Base-by-base conservation (phyloP, 768 basidiomycete genomes). In the Trametopsis cervina region DNA sequence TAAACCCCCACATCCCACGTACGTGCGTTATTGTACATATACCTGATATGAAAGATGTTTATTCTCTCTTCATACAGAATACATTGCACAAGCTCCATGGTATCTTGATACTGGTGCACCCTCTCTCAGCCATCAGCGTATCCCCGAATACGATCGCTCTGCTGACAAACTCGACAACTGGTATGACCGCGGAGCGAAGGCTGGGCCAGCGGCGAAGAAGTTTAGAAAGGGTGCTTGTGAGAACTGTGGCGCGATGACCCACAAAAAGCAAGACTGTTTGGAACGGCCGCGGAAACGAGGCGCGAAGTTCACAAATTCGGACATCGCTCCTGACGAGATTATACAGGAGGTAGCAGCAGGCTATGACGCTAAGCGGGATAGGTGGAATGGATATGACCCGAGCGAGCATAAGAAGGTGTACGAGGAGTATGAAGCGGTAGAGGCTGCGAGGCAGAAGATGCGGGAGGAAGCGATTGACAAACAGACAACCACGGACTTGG, bases 1-100 rank as follows among this genome's bases (percentile, higher is more conserved):
- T 99, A 70, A 99, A 98, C 61, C 96, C 96, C 26, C 96, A 99
- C 67, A 98, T 99, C 70, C 96, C 96, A 62, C 91, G 93, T 93
- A 56, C 52, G 88, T 73, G n/a, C 13, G n/a, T n/a, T n/a, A 26
- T 9, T 29, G 21, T 23, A 26, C 21, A 29, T 20, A 13, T 23
- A 10, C 15, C 1, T 10, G 15, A 11, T 22, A 46, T 26, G 42
- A 11, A 17, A 17, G 18, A 12, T 12, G 18, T 33, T 5, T 35
- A 4, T n/a, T n/a, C n/a, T n/a, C n/a, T n/a, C n/a, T n/a, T n/a
- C n/a, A 35, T 51, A 11, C 56, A 93, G 91, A 97, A 69, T 99
- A 97, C 64, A 99, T 99, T 63, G 91, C 95, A 5, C 91, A 95
- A 66, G 95, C 92, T 6, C 96, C 96, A 49, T 99, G 96, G 96